Conservation (phyloP, 805 yeast genomes). For the Tetrapisispora iriomotensis region DNA sequence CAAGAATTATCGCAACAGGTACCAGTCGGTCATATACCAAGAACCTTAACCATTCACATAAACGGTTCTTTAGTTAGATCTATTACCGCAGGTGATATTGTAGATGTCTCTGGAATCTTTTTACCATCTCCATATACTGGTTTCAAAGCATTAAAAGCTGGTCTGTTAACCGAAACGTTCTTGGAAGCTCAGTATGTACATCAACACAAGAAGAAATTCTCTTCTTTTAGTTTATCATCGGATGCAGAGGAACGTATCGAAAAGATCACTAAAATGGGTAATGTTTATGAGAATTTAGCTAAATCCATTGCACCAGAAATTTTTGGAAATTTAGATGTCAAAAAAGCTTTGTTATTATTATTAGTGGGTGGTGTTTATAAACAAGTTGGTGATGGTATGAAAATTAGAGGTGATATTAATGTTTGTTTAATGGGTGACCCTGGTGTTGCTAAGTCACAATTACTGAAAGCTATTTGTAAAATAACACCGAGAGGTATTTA, state of each 20-base stretch:
- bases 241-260: constrained; percentile 48
- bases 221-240: constrained; percentile 46
- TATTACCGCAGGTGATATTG: constrained; percentile 88
- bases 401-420: constrained; percentile 94
- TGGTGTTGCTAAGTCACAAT: constrained; percentile 97
- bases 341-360: constrained; percentile 75
- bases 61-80: constrained; percentile 84
- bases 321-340: constrained; percentile 87
- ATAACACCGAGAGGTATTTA: constrained; percentile 95
- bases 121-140: constrained; percentile 96
- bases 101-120: constrained; percentile 85
- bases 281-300: constrained; percentile 71
- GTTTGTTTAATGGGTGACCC: constrained; percentile 98
- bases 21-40: constrained; percentile 96
- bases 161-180: constrained; percentile 87
- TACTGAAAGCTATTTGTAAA: constrained; percentile 79
- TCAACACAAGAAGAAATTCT: constrained; percentile 86
- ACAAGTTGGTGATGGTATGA: constrained; percentile 91
- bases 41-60: constrained; percentile 76
- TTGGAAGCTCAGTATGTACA: constrained; percentile 76
- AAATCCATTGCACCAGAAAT: constrained; percentile 95
- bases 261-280: constrained; percentile 48
- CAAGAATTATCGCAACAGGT: constrained; percentile 95
- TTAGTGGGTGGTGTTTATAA: constrained; percentile 94
- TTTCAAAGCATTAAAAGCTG: constrained; percentile 84